These are phyloP conservation scores for Clonostachys byssicola DNA, from an alignment of 2,329 filamentous ascomycete species.

Conservation along the genomic window DNA sequence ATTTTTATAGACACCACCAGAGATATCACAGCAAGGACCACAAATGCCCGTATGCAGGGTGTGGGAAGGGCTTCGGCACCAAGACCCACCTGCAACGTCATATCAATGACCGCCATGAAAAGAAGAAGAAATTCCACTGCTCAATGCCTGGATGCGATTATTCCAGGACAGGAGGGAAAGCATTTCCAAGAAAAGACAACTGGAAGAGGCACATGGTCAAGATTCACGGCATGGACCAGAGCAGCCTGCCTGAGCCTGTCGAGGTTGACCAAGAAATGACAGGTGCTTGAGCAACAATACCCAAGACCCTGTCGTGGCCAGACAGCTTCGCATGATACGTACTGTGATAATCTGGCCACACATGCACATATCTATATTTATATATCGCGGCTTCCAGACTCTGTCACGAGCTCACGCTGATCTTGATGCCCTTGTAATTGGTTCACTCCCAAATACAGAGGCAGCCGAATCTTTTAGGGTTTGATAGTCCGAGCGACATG, in stretches of 20 bases:
- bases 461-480: too few relatives aligned
- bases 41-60: constrained; percentile 47
- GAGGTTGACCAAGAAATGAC: constrained; percentile 30
- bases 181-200: constrained; percentile 58
- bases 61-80: constrained; percentile 54
- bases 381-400: too few relatives aligned
- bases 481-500: too few relatives aligned
- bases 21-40: constrained; percentile 58
- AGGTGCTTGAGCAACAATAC: constrained; percentile 4
- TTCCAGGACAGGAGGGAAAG: constrained; percentile 51
- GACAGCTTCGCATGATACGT: too few relatives aligned
- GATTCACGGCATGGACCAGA: constrained; percentile 44
- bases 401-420: too few relatives aligned
- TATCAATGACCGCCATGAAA: constrained; percentile 57
- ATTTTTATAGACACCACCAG: constrained; percentile 46
- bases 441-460: too few relatives aligned
- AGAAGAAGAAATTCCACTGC: constrained; percentile 57
- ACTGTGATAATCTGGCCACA: too few relatives aligned
- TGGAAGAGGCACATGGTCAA: constrained; percentile 60
- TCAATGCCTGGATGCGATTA: constrained; percentile 49
- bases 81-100: constrained; percentile 59
- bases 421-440: too few relatives aligned
- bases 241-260: constrained; percentile 32
- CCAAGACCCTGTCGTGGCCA: too few relatives aligned
- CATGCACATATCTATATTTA: too few relatives aligned